phyloP scores from a whole-genome alignment of 2,329 filamentous ascomycete species.

The Dissoconium aciculare region DNA sequence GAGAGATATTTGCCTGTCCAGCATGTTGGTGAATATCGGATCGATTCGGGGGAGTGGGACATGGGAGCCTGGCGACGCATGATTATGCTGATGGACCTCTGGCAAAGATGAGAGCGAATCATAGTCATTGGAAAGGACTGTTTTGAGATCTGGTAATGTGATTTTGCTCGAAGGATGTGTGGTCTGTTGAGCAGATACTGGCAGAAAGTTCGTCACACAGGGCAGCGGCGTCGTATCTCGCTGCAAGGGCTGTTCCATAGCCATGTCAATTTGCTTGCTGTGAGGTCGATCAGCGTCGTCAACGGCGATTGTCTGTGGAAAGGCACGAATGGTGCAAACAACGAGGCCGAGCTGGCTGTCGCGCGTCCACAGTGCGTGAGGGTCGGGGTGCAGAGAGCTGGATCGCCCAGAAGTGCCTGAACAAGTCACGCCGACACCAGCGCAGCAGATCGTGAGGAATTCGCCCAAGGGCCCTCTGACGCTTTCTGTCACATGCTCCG shows the following conservation, averaged over 20 bases:
- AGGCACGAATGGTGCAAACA: too few relatives aligned
- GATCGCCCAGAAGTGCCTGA: too few relatives aligned
- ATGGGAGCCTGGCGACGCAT: slow-evolving; percentile 14
- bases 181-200: slow-evolving; percentile 28
- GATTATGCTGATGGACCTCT: slow-evolving; percentile 6
- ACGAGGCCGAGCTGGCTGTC: too few relatives aligned
- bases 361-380: too few relatives aligned
- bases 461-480: too few relatives aligned
- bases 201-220: slow-evolving; percentile 20
- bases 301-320: too few relatives aligned
- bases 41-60: slow-evolving; percentile 24
- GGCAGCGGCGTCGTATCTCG: background rate
- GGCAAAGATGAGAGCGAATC: slow-evolving; percentile 19
- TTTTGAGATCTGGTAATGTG: slow-evolving; percentile 31
- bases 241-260: background rate
- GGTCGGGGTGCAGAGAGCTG: too few relatives aligned
- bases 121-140: slow-evolving; percentile 29
- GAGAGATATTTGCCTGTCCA: slow-evolving; percentile 9
- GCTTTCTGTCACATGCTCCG: too few relatives aligned
- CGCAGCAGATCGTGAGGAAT: too few relatives aligned
- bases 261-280: too few relatives aligned
- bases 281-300: too few relatives aligned
- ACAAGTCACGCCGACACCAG: too few relatives aligned
- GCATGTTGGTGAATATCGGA: slow-evolving; percentile 21
- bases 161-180: slow-evolving; percentile 16